A percentile compares a stretch with the other conserved stretches of the same genome.
Conservation (phyloP, 2,329 filamentous ascomycete species). For the Colletotrichum tamarilloi region DNA sequence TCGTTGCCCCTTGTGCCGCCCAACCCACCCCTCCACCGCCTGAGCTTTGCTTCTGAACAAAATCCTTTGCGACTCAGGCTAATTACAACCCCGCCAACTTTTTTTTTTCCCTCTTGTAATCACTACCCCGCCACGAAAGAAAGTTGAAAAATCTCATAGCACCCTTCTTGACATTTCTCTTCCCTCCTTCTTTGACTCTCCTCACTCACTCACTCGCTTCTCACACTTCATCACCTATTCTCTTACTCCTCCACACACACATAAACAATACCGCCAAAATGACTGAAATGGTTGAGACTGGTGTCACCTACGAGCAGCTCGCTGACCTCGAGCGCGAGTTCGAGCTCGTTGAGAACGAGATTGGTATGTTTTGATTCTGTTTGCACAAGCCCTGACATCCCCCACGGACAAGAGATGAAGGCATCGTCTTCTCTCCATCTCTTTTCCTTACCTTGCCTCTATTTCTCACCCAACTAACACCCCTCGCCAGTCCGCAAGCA, state of each 20-base stretch:
- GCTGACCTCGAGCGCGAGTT: slow-evolving; percentile 85
- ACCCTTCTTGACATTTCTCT: neutral
- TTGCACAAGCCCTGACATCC: neutral
- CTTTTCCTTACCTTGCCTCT: neutral
- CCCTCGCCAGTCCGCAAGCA: slow-evolving; percentile 75
- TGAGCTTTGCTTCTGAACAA: slow-evolving; percentile 24
- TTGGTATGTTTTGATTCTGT: slow-evolving; percentile 68
- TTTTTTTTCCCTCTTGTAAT: neutral
- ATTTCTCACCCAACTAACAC: neutral
- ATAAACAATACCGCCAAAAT: slow-evolving; percentile 32
- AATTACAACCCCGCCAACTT: slow-evolving; percentile 21
- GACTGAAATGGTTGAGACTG: slow-evolving; percentile 50
- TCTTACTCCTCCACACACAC: neutral
- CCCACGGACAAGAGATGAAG: no score
- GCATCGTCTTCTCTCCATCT: neutral
- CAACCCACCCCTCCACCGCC: slow-evolving; percentile 37
- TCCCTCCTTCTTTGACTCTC: no score
- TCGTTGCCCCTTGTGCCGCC: neutral
- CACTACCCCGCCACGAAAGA: slow-evolving; percentile 18
- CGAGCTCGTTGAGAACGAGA: slow-evolving; percentile 83
- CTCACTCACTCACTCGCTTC: neutral
- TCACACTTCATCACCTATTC: neutral
- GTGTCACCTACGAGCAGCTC: slow-evolving; percentile 79
- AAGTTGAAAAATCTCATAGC: slow-evolving; percentile 1
- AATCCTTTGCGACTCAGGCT: slow-evolving; percentile 33